Conservation (phyloP, 345 rosid species). For the Viola odorata region DNA sequence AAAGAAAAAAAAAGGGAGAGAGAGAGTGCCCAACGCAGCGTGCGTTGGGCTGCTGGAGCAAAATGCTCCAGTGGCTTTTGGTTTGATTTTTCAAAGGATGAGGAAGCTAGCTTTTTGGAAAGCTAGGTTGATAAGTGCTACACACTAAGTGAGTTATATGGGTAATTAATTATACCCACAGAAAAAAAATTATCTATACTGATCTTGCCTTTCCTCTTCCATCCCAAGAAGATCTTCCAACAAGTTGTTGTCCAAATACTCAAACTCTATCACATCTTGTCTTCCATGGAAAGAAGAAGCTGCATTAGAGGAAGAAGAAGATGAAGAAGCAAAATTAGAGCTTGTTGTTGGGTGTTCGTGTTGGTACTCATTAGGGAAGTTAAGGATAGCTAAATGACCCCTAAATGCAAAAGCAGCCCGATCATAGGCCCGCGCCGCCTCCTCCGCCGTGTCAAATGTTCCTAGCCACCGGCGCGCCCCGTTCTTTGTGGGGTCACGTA, state of each 20-base stretch:
- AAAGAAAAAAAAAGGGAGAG: too few species aligned
- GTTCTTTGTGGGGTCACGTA: conserved; percentile 64
- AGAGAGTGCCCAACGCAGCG: too few species aligned
- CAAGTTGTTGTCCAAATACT: conserved; percentile 59
- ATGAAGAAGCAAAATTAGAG: neutral
- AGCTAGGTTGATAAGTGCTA: too few species aligned
- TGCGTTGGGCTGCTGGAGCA: too few species aligned
- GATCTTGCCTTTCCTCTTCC: neutral
- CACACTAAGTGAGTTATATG: too few species aligned
- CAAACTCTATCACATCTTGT: conserved; percentile 57
- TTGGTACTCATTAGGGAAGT: conserved; percentile 23
- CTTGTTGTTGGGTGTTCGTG: neutral
- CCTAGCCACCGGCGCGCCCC: conserved; percentile 67
- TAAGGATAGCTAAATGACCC: conserved; percentile 28
- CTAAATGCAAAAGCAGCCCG: conserved; percentile 26
- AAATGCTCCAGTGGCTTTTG: too few species aligned
- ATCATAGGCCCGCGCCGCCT: conserved; percentile 27
- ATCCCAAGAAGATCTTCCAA: conserved; percentile 63
- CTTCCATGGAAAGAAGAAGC: conserved; percentile 10
- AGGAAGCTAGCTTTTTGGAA: too few species aligned
- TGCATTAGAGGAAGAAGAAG: conserved; percentile 7
- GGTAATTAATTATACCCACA: too few species aligned
- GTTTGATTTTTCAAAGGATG: too few species aligned
- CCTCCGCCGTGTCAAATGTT: conserved; percentile 22
- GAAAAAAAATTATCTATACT: neutral